These are phyloP conservation scores for Neurospora africana DNA, from an alignment of 495 filamentous ascomycete species.

Conservation along the genomic window DNA sequence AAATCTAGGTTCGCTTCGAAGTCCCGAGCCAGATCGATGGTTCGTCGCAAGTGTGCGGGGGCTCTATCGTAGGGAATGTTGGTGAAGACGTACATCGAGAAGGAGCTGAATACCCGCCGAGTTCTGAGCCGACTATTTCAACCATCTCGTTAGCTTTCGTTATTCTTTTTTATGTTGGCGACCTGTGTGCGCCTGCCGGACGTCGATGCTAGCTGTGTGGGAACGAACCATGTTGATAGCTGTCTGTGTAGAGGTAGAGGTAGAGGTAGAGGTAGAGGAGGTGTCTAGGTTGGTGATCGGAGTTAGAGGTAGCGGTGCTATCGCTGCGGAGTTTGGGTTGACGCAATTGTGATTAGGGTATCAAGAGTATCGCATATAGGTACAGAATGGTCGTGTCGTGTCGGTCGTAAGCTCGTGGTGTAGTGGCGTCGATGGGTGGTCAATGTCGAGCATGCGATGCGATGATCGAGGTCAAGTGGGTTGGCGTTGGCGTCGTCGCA, in stretches of 20 bases:
- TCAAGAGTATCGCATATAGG: not conserved
- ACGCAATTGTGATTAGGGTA: not conserved
- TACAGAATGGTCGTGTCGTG: not conserved
- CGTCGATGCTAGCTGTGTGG: not conserved
- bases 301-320: not conserved
- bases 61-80: not conserved
- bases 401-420: not conserved
- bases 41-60: not conserved
- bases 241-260: not conserved
- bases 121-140: conserved; percentile 83
- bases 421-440: not conserved
- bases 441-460: not conserved
- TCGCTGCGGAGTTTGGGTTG: not conserved
- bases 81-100: conserved; percentile 69
- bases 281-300: not conserved
- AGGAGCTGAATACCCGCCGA: conserved; percentile 96
- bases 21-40: not conserved
- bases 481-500: not conserved
- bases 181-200: not conserved
- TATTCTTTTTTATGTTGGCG: not conserved
- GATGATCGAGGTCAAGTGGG: not conserved
- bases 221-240: conserved; percentile 5
- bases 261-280: not conserved
- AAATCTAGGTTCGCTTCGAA: no score
- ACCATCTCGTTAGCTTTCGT: not conserved